These are phyloP conservation scores for Coemansia asiatica DNA, from an alignment of 192 early-diverging fungal genomes.

Conservation along the genomic window DNA sequence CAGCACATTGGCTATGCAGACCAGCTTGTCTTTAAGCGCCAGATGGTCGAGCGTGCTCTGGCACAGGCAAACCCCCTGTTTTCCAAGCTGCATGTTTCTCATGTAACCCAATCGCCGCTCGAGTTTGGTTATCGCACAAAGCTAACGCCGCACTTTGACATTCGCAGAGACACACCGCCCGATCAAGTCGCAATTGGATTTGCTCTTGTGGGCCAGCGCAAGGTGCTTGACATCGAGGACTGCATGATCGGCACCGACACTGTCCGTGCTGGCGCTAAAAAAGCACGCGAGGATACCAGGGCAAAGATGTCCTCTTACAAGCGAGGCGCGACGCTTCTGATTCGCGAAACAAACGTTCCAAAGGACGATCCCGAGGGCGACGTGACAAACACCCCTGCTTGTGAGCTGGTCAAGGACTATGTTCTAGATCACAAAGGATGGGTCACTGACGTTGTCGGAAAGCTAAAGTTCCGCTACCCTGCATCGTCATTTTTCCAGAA, in stretches of 20 bases:
- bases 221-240: slow-evolving; percentile 66
- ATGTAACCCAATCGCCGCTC: slow-evolving; percentile 57
- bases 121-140: slow-evolving; percentile 66
- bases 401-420: slow-evolving; percentile 52
- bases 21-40: slow-evolving; percentile 62
- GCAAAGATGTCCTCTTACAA: slow-evolving; percentile 58
- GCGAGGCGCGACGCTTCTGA: slow-evolving; percentile 60
- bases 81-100: slow-evolving; percentile 40
- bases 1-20: slow-evolving; percentile 63
- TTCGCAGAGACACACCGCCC: slow-evolving; percentile 50
- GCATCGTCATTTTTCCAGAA: slow-evolving; percentile 70
- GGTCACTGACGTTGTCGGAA: slow-evolving; percentile 59
- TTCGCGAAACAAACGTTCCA: slow-evolving; percentile 59
- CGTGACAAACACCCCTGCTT: slow-evolving; percentile 20
- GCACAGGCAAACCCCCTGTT: slow-evolving; percentile 49
- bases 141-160: slow-evolving; percentile 67
- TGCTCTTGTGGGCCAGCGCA: slow-evolving; percentile 56
- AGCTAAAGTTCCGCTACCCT: slow-evolving; percentile 62
- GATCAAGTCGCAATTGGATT: slow-evolving; percentile 60
- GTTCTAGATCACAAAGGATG: slow-evolving; percentile 58
- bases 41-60: slow-evolving; percentile 58
- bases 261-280: slow-evolving; percentile 57
- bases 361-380: slow-evolving; percentile 12
- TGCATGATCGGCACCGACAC: slow-evolving; percentile 66
- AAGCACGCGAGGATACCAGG: slow-evolving; percentile 50